phyloP scores from a whole-genome alignment of 495 filamentous ascomycete species.

The Hypoxylon lenormandii region DNA sequence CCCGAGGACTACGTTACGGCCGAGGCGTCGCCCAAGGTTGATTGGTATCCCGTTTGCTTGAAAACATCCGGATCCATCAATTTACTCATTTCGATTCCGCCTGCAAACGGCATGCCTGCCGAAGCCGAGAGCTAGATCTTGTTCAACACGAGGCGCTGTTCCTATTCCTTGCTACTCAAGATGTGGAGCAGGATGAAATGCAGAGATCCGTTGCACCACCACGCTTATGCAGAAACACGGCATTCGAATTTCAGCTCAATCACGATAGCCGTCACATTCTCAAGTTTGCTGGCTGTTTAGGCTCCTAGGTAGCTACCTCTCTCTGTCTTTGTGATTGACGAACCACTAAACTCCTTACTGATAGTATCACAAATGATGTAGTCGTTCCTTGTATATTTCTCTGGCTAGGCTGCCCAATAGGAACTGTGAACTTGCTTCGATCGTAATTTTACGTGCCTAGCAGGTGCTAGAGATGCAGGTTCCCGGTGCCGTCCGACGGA shows the following conservation, averaged over 20 bases:
- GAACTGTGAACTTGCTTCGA: slow-evolving; percentile 15
- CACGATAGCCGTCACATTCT: neutral
- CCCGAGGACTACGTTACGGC: slow-evolving; percentile 1
- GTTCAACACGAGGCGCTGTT: slow-evolving; percentile 21
- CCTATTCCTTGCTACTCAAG: slow-evolving; percentile 20
- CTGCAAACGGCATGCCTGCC: slow-evolving; percentile 28
- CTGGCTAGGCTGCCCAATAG: slow-evolving; percentile 2
- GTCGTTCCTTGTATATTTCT: slow-evolving; percentile 3
- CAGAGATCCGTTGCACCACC: slow-evolving; percentile 25
- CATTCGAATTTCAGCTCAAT: slow-evolving; percentile 9
- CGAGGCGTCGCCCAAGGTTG: neutral
- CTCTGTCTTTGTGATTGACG: neutral
- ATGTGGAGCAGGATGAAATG: slow-evolving; percentile 23
- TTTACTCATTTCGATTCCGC: neutral
- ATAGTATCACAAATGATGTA: slow-evolving; percentile 11
- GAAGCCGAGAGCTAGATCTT: slow-evolving; percentile 31
- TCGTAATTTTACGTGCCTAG: slow-evolving; percentile 41
- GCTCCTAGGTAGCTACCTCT: neutral
- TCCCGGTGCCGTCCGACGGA: slow-evolving; percentile 42
- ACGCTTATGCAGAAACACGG: slow-evolving; percentile 20
- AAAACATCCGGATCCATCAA: neutral
- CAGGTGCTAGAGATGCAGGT: slow-evolving; percentile 41
- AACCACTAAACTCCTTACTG: neutral
- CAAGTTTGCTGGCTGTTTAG: neutral
- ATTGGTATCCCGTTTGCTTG: slow-evolving; percentile 28